Base-by-base conservation (phyloP, 441 rosid genomes). In the Syzygium syzygioides region DNA sequence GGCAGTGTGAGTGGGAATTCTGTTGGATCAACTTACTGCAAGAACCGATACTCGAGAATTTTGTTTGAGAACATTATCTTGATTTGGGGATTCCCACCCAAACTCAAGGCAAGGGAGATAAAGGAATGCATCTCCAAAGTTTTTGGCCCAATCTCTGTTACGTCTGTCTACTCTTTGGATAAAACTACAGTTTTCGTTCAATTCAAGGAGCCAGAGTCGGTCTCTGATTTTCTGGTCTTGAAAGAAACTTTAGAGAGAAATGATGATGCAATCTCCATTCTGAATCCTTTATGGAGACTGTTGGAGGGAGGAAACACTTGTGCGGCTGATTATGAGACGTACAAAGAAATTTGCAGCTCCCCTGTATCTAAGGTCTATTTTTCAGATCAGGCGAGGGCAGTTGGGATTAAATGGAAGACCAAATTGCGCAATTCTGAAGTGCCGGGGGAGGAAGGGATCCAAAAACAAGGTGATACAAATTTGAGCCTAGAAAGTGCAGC, bases 301-400 rank as follows among this genome's bases (percentile, higher is more conserved):
- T 89, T 97, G 66, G 95, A 94, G 92, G 98, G 96, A 34, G 98
- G 98, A 90, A 96, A 91, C 79, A 95, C 97, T 3, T 79, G 89
- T 85, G 98, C 98, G 18, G 98, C 96, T 85, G 92, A 89, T 87
- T 95, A 97, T 68, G 98, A 96, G 91, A 91, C 96, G 55, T 97
- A 97, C 91, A 94, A 92, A 88, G 97, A 96, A 91, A 96, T 97
- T 85, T 98, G 99, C 92, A 88, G 96, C 89, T 96, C 98, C 88
- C 91, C 95, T 7, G 59, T 91, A 89, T 95, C 98, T 6, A 88
- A 95, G 90, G 71, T 91, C 85, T 90, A 93, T 48, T 94, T 98
- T 90, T 93, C 98, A 15, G 98, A 98, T 89, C 98, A 97, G 93
- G 98, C 98, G 85, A 93, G 92, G 90, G 95, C 97, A 17, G 93